These are phyloP conservation scores for Hanseniaspora occidentalis DNA, from an alignment of 805 yeast species.

Conservation along the genomic window DNA sequence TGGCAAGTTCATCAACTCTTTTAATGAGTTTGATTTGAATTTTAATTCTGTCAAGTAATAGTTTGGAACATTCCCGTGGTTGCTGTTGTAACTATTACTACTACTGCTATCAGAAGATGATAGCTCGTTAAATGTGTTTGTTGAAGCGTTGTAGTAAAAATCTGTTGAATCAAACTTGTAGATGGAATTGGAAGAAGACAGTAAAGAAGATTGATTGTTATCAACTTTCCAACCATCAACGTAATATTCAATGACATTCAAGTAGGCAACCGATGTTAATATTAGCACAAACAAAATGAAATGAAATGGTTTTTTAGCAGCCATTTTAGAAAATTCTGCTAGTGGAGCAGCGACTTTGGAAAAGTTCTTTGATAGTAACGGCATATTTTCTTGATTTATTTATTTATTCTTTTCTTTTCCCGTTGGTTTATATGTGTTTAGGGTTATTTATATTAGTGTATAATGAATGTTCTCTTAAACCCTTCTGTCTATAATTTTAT, in stretches of 20 bases:
- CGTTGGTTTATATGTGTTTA: no score
- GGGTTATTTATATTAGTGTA: no score
- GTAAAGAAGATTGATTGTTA: conserved; percentile 8
- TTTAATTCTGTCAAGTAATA: conserved; percentile 20
- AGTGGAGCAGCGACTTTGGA: conserved; percentile 24
- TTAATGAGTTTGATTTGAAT: conserved; percentile 10
- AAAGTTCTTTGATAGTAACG: conserved; percentile 14
- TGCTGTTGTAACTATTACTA: no score
- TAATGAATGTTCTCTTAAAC: no score
- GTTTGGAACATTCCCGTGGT: conserved; percentile 13
- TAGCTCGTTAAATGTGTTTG: neutral
- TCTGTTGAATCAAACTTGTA: conserved; percentile 5
- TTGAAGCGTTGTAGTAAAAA: conserved; percentile 8
- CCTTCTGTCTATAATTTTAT: no score
- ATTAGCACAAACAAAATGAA: conserved; percentile 59
- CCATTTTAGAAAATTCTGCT: conserved; percentile 37
- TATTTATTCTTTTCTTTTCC: neutral
- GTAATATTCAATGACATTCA: conserved; percentile 61
- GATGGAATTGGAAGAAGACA: conserved; percentile 1
- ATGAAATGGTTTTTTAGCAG: conserved; percentile 82
- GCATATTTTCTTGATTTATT: conserved; percentile 10
- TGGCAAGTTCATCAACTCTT: conserved; percentile 8
- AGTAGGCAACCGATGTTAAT: conserved; percentile 68
- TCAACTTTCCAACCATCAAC: conserved; percentile 29
- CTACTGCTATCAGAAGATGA: neutral